Evolutionary conservation across 208 protist genomes (phyloP).

Genomic region (Acanthamoeba rhysodes): DNA sequence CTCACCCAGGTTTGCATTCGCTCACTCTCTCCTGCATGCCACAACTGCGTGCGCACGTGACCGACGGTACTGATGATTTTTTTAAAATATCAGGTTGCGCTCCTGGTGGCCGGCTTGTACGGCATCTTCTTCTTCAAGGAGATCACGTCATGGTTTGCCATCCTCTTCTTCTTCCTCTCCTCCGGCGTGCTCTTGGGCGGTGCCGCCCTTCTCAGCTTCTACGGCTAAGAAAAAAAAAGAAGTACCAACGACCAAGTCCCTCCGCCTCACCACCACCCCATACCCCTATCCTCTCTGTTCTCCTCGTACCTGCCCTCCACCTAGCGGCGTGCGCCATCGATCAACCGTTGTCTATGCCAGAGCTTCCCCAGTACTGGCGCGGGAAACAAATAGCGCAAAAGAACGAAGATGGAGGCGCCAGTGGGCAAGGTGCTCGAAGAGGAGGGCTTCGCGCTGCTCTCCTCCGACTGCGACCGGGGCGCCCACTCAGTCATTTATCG

Average conservation of each 20-base stretch:
- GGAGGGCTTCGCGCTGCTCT: not conserved
- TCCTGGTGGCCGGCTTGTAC: conserved; percentile 70
- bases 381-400: too few species aligned
- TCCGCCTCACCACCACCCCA: too few species aligned
- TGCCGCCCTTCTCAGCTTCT: conserved; percentile 54
- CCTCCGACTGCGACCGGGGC: not conserved
- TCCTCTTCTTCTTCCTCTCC: conserved; percentile 37
- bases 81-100: conserved; percentile 25
- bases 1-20: too few species aligned
- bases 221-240: not conserved
- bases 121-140: conserved; percentile 70
- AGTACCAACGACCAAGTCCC: not conserved
- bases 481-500: not conserved
- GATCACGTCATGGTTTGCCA: conserved; percentile 20
- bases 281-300: too few species aligned
- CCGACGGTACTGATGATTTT: too few species aligned
- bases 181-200: conserved; percentile 53
- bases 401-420: not conserved
- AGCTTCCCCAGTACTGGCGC: too few species aligned
- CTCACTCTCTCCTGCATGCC: too few species aligned
- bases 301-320: too few species aligned
- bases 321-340: too few species aligned
- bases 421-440: conserved; percentile 15
- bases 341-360: too few species aligned
- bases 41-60: too few species aligned